These are phyloP conservation scores for Calonectria honghensis DNA, from an alignment of 2,329 filamentous ascomycete species.

Conservation along the genomic window DNA sequence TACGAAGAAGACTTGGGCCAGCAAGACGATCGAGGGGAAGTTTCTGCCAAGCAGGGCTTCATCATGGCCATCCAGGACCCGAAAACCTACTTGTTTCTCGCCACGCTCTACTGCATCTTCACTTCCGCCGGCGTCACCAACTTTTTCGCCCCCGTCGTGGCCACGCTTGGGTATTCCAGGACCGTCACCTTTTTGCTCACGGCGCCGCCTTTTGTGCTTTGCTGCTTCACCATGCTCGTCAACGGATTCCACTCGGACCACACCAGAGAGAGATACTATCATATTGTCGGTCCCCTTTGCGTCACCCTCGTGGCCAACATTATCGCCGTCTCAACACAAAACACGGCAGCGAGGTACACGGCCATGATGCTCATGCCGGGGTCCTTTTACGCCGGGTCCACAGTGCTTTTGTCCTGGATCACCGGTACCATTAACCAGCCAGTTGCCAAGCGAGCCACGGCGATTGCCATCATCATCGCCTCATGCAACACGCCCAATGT, in stretches of 20 bases:
- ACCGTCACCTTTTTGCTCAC: conserved; percentile 27
- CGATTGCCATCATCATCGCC: conserved; percentile 22
- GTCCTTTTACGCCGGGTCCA: conserved; percentile 19
- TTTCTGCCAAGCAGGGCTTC: conserved; percentile 52
- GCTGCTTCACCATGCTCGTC: conserved; percentile 21
- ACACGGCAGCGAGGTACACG: conserved; percentile 21
- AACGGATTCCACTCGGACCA: conserved; percentile 9
- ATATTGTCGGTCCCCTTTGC: conserved; percentile 18
- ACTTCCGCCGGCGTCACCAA: conserved; percentile 31
- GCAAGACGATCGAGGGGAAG: conserved; percentile 26
- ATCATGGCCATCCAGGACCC: conserved; percentile 33
- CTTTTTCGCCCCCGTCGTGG: conserved; percentile 33
- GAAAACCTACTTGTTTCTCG: conserved; percentile 30
- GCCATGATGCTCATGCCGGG: conserved; percentile 32
- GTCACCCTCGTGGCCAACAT: conserved; percentile 15
- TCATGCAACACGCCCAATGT: conserved; percentile 23
- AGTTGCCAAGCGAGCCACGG: conserved; percentile 12
- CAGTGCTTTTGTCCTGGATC: conserved; percentile 23
- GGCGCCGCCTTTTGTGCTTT: conserved; percentile 17
- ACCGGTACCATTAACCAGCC: conserved; percentile 7
- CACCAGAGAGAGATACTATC: conserved; percentile 21
- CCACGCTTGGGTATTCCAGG: conserved; percentile 30
- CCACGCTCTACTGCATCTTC: conserved; percentile 35
- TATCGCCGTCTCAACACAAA: conserved; percentile 8
- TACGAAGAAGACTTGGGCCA: conserved; percentile 32